Percentiles rank a stretch among this genome's conserved stretches.
Conservation (phyloP, 805 yeast species). For the Candida suzukii region DNA sequence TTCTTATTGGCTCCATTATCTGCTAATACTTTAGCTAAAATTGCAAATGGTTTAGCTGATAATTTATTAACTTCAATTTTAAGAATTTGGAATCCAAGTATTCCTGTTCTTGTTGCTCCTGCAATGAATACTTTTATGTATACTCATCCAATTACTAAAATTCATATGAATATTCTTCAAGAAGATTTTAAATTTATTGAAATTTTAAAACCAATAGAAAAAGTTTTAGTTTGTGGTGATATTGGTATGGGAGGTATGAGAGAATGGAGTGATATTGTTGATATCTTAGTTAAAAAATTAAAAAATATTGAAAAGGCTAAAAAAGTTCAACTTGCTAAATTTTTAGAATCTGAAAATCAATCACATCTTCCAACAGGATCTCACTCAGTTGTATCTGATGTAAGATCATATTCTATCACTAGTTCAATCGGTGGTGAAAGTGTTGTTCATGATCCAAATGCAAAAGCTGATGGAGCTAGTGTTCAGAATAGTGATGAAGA, state of each 20-base stretch:
- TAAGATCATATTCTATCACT: not conserved
- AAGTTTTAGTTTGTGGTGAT: conserved; percentile 51
- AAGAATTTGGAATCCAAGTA: conserved; percentile 55
- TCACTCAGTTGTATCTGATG: not conserved
- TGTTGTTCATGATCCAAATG: conserved; percentile 33
- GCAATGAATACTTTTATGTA: conserved; percentile 58
- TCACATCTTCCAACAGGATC: not conserved
- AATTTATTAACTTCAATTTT: conserved; percentile 51
- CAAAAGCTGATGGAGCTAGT: no score
- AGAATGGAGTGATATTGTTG: conserved; percentile 75
- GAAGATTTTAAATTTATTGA: conserved; percentile 63
- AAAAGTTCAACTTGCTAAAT: conserved; percentile 31
- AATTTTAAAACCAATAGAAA: conserved; percentile 51
- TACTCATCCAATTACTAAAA: conserved; percentile 46
- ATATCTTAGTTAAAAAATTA: conserved; percentile 67
- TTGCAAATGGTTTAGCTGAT: conserved; percentile 51
- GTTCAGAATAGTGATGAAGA: conserved; percentile 32
- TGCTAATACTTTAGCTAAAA: conserved; percentile 51
- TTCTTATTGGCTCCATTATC: conserved; percentile 50
- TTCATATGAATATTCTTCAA: conserved; percentile 44
- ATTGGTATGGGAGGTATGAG: conserved; percentile 66
- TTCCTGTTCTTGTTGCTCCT: conserved; percentile 51
- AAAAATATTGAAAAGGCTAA: conserved; percentile 54
- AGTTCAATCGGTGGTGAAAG: conserved; percentile 20
- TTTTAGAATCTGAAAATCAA: not conserved